Percentiles rank a stretch among this genome's conserved stretches.
These are phyloP conservation scores for Cytauxzoon felis DNA, from an alignment of 169 alveolate genomes.

Conservation along the genomic window DNA sequence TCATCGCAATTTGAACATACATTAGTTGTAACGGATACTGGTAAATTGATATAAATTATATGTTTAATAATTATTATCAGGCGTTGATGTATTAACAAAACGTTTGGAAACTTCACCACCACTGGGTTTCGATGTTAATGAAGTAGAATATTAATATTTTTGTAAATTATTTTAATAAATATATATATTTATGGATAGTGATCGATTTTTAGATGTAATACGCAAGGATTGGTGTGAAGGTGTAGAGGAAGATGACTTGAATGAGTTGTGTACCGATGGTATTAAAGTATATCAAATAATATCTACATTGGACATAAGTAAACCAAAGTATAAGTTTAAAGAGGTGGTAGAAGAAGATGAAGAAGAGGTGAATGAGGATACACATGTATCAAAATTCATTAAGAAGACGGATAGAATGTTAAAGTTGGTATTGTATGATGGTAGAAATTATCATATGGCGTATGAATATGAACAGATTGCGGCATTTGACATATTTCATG, in stretches of 20 bases:
- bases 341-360: slow-evolving; percentile 19
- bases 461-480: slow-evolving; percentile 60
- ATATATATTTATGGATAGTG: not conserved
- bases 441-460: slow-evolving; percentile 5
- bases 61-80: slow-evolving; percentile 36
- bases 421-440: slow-evolving; percentile 28
- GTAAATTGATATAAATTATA: not conserved
- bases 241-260: slow-evolving; percentile 11
- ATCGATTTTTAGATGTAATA: not conserved
- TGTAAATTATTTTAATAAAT: not conserved
- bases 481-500: slow-evolving; percentile 43
- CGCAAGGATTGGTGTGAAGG: slow-evolving; percentile 38
- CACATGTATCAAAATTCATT: not conserved
- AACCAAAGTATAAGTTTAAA: slow-evolving; percentile 17
- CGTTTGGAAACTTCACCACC: slow-evolving; percentile 89
- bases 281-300: slow-evolving; percentile 31
- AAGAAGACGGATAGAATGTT: slow-evolving; percentile 39
- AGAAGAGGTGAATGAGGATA: not conserved
- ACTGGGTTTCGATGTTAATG: slow-evolving; percentile 72
- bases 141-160: slow-evolving; percentile 3
- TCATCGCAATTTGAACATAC: slow-evolving; percentile 99
- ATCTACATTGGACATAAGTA: slow-evolving; percentile 17
- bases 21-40: slow-evolving; percentile 89
- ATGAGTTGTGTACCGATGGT: not conserved
- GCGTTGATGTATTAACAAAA: slow-evolving; percentile 92